Conservation (phyloP, 139 green algal species). For the Chlamydomonas asymmetrica region DNA sequence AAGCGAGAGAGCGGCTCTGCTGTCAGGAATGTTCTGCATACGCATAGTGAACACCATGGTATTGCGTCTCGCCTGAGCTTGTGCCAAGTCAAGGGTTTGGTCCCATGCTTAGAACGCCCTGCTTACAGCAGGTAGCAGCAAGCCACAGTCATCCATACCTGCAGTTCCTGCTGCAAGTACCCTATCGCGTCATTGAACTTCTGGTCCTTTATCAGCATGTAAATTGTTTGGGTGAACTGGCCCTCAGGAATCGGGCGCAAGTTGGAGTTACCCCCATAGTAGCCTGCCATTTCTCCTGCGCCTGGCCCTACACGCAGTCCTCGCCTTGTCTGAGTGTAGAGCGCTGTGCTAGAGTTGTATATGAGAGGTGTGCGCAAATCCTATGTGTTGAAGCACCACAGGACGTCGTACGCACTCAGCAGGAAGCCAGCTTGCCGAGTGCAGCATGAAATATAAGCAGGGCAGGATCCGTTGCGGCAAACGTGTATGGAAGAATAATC, state of each 20-base stretch:
- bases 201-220: constrained; percentile 66
- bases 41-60: not conserved
- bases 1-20: constrained; percentile 67
- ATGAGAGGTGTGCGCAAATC: too few relatives aligned
- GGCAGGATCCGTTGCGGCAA: too few relatives aligned
- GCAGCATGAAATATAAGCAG: too few relatives aligned
- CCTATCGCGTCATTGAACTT: constrained; percentile 55
- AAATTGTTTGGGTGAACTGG: constrained; percentile 69
- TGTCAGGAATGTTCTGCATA: constrained; percentile 59
- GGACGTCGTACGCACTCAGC: too few relatives aligned
- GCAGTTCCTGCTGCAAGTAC: constrained; percentile 47
- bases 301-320: too few relatives aligned
- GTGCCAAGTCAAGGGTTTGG: constrained; percentile 10
- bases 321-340: too few relatives aligned
- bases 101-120: constrained; percentile 19
- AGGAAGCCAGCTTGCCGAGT: too few relatives aligned
- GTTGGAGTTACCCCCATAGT: too few relatives aligned
- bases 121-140: not conserved
- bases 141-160: constrained; percentile 26
- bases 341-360: too few relatives aligned
- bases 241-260: constrained; percentile 54
- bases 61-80: not conserved
- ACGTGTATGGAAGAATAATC: too few relatives aligned
- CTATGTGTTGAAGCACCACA: too few relatives aligned
- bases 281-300: too few relatives aligned